Percentiles rank a stretch among this genome's conserved stretches.
Conservation (phyloP, 768 basidiomycete species). For the Galerina marginata region DNA sequence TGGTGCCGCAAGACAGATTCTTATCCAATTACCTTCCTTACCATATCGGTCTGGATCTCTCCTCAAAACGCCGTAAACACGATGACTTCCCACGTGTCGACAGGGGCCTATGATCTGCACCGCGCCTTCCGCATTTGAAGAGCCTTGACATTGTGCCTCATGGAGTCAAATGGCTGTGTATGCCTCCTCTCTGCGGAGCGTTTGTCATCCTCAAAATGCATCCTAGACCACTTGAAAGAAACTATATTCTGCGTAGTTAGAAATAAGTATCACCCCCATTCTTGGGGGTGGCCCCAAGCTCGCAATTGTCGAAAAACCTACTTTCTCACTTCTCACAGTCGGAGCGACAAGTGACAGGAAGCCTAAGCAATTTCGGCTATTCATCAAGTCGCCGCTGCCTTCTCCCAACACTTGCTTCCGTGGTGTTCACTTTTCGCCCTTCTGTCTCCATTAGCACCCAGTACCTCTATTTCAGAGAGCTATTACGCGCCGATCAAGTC, state of each 20-base stretch:
- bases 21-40: conserved; percentile 2
- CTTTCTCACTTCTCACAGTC: conserved; percentile 1
- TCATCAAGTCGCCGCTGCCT: conserved; percentile 14
- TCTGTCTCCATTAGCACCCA: conserved; percentile 5
- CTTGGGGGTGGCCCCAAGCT: not conserved
- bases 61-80: conserved; percentile 4
- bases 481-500: conserved; percentile 29
- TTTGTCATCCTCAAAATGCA: not conserved
- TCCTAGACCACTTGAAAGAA: not conserved
- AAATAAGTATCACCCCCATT: not conserved
- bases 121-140: conserved; percentile 9
- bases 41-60: conserved; percentile 1
- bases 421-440: not conserved
- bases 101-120: conserved; percentile 14
- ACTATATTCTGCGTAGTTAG: not conserved
- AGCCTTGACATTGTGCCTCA: not conserved
- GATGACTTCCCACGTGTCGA: conserved; percentile 12
- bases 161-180: not conserved
- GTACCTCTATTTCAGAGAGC: not conserved
- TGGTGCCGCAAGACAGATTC: not conserved
- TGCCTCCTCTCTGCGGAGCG: not conserved
- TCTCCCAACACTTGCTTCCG: not conserved
- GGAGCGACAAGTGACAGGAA: conserved; percentile 3
- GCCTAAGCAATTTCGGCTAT: conserved; percentile 8
- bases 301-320: not conserved